Conservation (phyloP, 129 eudicot species). For the Flaveria bidentis region DNA sequence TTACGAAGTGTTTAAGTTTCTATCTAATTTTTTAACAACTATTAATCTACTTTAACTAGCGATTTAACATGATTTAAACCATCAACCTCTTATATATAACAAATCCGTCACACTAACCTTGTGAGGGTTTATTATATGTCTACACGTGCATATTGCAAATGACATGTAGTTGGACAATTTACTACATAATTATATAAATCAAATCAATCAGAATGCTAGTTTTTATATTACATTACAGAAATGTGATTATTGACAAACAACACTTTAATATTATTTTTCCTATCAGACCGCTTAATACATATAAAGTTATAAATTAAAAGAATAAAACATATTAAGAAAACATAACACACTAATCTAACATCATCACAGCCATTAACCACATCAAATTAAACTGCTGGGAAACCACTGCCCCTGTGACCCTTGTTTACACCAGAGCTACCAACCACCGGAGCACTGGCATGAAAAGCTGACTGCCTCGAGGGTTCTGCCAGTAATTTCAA, state of each 20-base stretch:
- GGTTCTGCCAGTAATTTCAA: slow-evolving; percentile 54
- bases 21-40: too few relatives aligned
- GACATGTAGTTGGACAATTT: background rate
- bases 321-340: slow-evolving; percentile 21
- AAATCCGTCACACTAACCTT: too few relatives aligned
- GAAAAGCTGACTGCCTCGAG: slow-evolving; percentile 68
- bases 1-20: too few relatives aligned
- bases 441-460: slow-evolving; percentile 45
- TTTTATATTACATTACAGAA: slow-evolving; percentile 5
- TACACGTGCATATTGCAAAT: too few relatives aligned
- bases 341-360: slow-evolving; percentile 30
- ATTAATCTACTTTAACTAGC: too few relatives aligned
- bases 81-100: too few relatives aligned
- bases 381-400: slow-evolving; percentile 17
- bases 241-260: slow-evolving; percentile 17
- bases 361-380: slow-evolving; percentile 5
- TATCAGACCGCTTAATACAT: slow-evolving; percentile 22
- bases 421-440: slow-evolving; percentile 39
- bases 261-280: slow-evolving; percentile 24
- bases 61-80: too few relatives aligned
- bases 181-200: background rate
- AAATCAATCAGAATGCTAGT: slow-evolving; percentile 1
- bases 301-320: slow-evolving; percentile 28
- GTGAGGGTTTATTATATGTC: too few relatives aligned
- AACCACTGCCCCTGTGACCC: slow-evolving; percentile 27